Conservation (phyloP, 2,329 filamentous ascomycete genomes). For the Sporothrix euskadiensis region DNA sequence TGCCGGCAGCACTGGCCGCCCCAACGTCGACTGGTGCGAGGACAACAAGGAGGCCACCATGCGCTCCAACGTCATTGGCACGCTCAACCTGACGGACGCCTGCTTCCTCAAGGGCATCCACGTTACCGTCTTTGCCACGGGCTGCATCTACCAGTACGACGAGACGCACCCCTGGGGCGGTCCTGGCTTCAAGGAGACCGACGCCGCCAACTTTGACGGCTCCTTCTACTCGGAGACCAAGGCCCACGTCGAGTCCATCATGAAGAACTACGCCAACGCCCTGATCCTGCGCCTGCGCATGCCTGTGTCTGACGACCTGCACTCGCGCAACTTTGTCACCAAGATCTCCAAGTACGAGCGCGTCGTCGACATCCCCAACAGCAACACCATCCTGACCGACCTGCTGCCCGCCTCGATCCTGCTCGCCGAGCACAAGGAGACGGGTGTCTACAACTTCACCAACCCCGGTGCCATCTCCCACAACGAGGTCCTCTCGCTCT, state of each 20-base stretch:
- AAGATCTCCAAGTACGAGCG: constrained; percentile 66
- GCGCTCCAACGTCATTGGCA: constrained; percentile 66
- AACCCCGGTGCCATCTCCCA: constrained; percentile 71
- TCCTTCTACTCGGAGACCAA: constrained; percentile 71
- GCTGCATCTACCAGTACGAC: constrained; percentile 67
- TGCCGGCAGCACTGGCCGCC: constrained; percentile 65
- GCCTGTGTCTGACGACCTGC: constrained; percentile 68
- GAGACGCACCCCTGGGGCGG: constrained; percentile 61
- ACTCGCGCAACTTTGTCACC: constrained; percentile 67
- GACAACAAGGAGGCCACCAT: constrained; percentile 68
- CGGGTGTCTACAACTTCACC: constrained; percentile 68
- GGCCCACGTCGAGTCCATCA: constrained; percentile 64
- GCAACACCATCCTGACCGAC: constrained; percentile 65
- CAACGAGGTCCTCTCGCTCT: constrained; percentile 65
- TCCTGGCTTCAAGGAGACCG: constrained; percentile 61
- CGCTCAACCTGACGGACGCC: constrained; percentile 62
- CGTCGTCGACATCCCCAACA: constrained; percentile 68
- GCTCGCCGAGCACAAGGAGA: constrained; percentile 88
- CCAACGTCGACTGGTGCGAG: constrained; percentile 72
- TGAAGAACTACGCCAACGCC: constrained; percentile 61
- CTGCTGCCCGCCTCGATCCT: constrained; percentile 72
- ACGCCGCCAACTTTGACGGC: constrained; percentile 64
- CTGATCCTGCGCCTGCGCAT: constrained; percentile 67
- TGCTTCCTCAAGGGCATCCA: constrained; percentile 62
- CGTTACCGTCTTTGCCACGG: constrained; percentile 66